A percentile compares a stretch with the other conserved stretches of the same genome.
These are phyloP conservation scores for Blastocystis sp. DNA, from an alignment of 352 stramenopile species.

Conservation along the genomic window DNA sequence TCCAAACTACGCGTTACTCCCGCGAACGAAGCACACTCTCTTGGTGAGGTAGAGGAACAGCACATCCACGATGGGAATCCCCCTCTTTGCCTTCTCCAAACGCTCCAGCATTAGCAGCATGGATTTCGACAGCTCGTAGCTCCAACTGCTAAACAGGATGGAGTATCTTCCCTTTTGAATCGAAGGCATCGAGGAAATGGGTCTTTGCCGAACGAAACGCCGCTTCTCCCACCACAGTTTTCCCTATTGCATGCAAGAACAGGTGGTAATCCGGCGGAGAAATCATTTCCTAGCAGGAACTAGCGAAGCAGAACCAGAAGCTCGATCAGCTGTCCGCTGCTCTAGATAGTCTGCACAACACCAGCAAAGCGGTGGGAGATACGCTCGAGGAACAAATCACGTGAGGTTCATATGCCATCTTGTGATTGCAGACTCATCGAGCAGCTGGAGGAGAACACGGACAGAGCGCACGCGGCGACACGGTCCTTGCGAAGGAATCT, in stretches of 20 bases:
- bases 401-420: not conserved
- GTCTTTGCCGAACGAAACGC: not conserved
- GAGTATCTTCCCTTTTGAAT: not conserved
- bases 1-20: constrained; percentile 36
- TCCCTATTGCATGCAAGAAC: constrained; percentile 10
- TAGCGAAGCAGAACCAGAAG: constrained; percentile 21
- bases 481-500: constrained; percentile 28
- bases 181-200: not conserved
- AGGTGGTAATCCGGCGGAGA: not conserved
- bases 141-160: constrained; percentile 49
- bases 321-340: constrained; percentile 29
- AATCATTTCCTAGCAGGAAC: constrained; percentile 2
- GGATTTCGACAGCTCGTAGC: constrained; percentile 43
- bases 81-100: not conserved
- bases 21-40: not conserved
- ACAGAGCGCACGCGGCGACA: constrained; percentile 15
- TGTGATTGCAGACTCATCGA: constrained; percentile 19
- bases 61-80: constrained; percentile 11
- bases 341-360: constrained; percentile 25
- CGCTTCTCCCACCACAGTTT: not conserved
- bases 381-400: constrained; percentile 62
- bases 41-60: constrained; percentile 23
- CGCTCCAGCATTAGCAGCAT: not conserved
- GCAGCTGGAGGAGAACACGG: constrained; percentile 39
- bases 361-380: constrained; percentile 54